Conservation (phyloP, 805 yeast genomes). For the Sugiyamaella chiloensis region DNA sequence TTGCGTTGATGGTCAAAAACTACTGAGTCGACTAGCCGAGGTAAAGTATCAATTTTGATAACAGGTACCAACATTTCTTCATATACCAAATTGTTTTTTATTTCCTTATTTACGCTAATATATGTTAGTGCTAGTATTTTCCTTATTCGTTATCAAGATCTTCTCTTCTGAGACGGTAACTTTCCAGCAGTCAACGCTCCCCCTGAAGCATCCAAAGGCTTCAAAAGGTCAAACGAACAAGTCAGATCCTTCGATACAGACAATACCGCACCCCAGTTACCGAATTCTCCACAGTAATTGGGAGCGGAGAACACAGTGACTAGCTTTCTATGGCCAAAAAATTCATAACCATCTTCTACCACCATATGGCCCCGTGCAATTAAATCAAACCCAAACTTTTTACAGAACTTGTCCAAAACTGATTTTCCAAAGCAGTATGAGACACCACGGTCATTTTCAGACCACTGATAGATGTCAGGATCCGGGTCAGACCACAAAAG, state of each 20-base stretch:
- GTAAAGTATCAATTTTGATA: too few relatives aligned
- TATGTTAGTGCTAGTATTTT: too few relatives aligned
- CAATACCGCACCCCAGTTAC: slow-evolving; percentile 97
- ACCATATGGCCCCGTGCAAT: slow-evolving; percentile 83
- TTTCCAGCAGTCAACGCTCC: slow-evolving; percentile 1
- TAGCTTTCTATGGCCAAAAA: slow-evolving; percentile 61
- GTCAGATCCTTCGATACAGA: slow-evolving; percentile 83
- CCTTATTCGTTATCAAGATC: too few relatives aligned
- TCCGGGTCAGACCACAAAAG: slow-evolving; percentile 79
- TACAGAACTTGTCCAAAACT: slow-evolving; percentile 66
- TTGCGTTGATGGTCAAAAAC: too few relatives aligned
- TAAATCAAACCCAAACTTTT: slow-evolving; percentile 67
- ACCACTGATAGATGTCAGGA: slow-evolving; percentile 71
- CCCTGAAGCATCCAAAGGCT: slow-evolving; percentile 47
- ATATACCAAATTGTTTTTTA: too few relatives aligned
- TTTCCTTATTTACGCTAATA: too few relatives aligned
- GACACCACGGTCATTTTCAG: slow-evolving; percentile 76
- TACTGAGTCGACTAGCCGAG: too few relatives aligned
- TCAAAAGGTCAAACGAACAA: slow-evolving; percentile 85
- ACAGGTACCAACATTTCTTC: too few relatives aligned
- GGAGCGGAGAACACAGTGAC: slow-evolving; percentile 70
- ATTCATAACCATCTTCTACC: slow-evolving; percentile 70
- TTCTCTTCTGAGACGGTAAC: slow-evolving; percentile 4
- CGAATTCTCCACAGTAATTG: slow-evolving; percentile 69
- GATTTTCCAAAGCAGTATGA: slow-evolving; percentile 69